Percentiles rank a stretch among this genome's conserved stretches.
Evolutionary conservation across 75 land plant genomes (phyloP).

Genomic region (Pinus taeda): DNA sequence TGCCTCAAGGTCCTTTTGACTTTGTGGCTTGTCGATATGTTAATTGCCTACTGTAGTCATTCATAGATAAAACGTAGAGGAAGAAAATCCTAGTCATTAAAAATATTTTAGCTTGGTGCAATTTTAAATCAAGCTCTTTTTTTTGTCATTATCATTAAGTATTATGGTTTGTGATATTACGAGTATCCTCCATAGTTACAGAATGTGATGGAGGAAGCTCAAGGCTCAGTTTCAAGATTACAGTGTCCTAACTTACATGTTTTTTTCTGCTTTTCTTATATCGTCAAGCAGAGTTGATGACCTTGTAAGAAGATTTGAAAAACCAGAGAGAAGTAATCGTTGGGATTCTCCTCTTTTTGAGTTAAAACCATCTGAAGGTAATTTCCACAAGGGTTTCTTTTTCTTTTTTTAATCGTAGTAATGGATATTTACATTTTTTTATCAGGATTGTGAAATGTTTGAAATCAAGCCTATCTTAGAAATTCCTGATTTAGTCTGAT

Average conservation of each 20-base stretch:
- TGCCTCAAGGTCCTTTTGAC: background rate
- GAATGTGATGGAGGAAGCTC: background rate
- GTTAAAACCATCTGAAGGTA: conserved; percentile 65
- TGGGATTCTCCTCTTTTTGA: conserved; percentile 98
- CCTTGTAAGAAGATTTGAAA: conserved; percentile 86
- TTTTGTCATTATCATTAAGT: background rate
- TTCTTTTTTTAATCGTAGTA: no score
- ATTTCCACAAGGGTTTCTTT: background rate
- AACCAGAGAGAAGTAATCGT: conserved; percentile 82
- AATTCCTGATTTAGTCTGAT: background rate
- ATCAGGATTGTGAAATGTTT: background rate
- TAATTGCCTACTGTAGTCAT: background rate
- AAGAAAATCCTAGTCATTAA: background rate
- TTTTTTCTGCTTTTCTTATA: background rate
- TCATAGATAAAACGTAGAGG: background rate
- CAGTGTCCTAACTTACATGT: background rate
- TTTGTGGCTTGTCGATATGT: background rate
- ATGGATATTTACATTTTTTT: background rate
- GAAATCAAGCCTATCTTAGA: no score
- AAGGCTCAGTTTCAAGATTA: background rate
- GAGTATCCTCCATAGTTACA: no score
- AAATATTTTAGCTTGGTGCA: background rate
- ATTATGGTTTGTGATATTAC: background rate
- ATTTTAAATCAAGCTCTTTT: background rate
- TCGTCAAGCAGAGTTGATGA: conserved; percentile 67